Base-by-base conservation (phyloP, 495 filamentous ascomycete species). In the Aspergillus avenaceus region DNA sequence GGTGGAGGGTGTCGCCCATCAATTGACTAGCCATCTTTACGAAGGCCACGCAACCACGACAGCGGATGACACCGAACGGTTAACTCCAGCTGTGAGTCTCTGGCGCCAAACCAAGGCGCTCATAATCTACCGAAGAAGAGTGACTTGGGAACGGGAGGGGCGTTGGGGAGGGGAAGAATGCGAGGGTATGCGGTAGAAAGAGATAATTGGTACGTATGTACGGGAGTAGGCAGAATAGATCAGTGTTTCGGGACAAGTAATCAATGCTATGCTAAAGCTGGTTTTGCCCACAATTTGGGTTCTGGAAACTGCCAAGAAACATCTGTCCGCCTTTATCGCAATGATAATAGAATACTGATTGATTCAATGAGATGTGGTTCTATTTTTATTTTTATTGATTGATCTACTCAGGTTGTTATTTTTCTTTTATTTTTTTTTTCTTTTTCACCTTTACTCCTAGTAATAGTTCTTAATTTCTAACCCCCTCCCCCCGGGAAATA, bases 11-110 rank as follows among this genome's bases (percentile, higher is more conserved):
- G 44, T 70, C 66, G 56, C 63, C 62, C 61, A 71, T 62, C 13
- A 68, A 26, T 61, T 67, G 71, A 44, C 49, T 53, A 50, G 69
- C 69, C 72, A 75, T 75, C 44, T 53, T 67, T 54, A 50, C 38
- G 52, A 52, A 54, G 56, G 52, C 55, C 49, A 50, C 48, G 59
- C 51, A 54, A 57, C 53, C 53, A 57, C 57, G 27, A 47, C 49
- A 45, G 59, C 56, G 44, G 56, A 63, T 55, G 50, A 64, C 54
- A 63, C 58, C 56, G 58, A 57, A 59, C 58, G 60, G 54, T 61
- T 62, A 60, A 56, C 58, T 62, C 59, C 60, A 62, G 45, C 56
- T 47, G 61, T 50, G 62, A 66, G 60, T 59, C 53, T 47, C 55
- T 57, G 42, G 49, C 49, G 49, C 50, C 56, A 65, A 38, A 46